Conservation (phyloP, 345 rosid genomes). For the Citropsis articulata region DNA sequence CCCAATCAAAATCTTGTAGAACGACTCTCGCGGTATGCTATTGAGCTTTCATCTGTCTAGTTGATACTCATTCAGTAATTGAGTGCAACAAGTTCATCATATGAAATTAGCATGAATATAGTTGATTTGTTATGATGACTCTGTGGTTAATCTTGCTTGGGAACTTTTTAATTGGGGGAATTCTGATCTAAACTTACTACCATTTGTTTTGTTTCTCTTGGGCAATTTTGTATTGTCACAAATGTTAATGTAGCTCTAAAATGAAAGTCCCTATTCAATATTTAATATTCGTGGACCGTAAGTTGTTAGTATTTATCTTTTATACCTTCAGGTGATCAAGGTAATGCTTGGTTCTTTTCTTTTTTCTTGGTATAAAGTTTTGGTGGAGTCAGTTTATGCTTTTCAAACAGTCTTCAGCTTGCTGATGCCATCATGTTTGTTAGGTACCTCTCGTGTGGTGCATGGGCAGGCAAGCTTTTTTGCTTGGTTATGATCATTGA, state of each 20-base stretch:
- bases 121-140: not conserved
- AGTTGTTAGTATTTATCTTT: not conserved
- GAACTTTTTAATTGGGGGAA: not conserved
- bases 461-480: constrained; percentile 93
- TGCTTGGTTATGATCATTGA: constrained; percentile 91
- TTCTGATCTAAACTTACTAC: not conserved
- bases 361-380: not conserved
- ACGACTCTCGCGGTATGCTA: constrained; percentile 59
- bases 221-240: not conserved
- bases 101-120: not conserved
- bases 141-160: not conserved
- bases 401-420: not conserved
- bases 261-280: not conserved
- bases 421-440: not conserved
- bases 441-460: constrained; percentile 67
- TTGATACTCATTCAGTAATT: not conserved
- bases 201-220: not conserved
- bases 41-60: not conserved
- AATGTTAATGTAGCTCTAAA: not conserved
- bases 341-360: not conserved
- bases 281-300: not conserved
- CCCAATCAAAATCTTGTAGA: constrained; percentile 59
- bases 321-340: not conserved
- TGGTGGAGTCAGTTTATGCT: not conserved
- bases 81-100: not conserved